These are phyloP conservation scores for Candida ascalaphidarum DNA, from an alignment of 805 yeast genomes.

Conservation along the genomic window DNA sequence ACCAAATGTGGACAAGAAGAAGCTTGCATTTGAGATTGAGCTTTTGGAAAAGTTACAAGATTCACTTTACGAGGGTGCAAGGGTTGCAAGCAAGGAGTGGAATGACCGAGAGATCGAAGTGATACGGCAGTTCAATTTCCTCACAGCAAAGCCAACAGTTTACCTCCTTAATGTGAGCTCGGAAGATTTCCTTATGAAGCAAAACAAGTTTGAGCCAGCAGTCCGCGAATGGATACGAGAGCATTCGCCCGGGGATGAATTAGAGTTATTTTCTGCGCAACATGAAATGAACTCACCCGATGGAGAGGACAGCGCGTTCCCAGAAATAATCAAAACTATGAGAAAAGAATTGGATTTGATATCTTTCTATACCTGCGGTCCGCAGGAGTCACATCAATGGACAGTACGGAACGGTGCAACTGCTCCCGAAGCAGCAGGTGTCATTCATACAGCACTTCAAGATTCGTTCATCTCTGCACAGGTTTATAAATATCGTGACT, in stretches of 20 bases:
- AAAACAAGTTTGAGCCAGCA: conserved; percentile 40
- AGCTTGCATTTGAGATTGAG: conserved; percentile 16
- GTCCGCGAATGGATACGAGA: conserved; percentile 60
- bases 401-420: conserved; percentile 64
- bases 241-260: conserved; percentile 50
- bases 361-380: conserved; percentile 84
- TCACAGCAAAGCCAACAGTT: conserved; percentile 87
- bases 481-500: conserved; percentile 60
- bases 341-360: conserved; percentile 61
- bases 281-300: conserved; percentile 26
- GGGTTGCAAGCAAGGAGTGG: conserved; percentile 57
- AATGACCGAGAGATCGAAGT: conserved; percentile 52
- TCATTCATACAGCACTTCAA: conserved; percentile 78
- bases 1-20: conserved; percentile 17
- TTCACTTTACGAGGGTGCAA: conserved; percentile 39
- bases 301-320: conserved; percentile 44
- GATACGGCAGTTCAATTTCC: conserved; percentile 60
- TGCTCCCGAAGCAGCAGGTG: conserved; percentile 88
- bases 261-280: conserved; percentile 36
- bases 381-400: conserved; percentile 84
- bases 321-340: conserved; percentile 58
- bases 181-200: conserved; percentile 50
- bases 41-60: conserved; percentile 24
- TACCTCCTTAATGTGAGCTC: conserved; percentile 67
- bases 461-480: conserved; percentile 75